These are phyloP conservation scores for Cladophialophora immunda DNA, from an alignment of 2,329 filamentous ascomycete species.

Conservation along the genomic window DNA sequence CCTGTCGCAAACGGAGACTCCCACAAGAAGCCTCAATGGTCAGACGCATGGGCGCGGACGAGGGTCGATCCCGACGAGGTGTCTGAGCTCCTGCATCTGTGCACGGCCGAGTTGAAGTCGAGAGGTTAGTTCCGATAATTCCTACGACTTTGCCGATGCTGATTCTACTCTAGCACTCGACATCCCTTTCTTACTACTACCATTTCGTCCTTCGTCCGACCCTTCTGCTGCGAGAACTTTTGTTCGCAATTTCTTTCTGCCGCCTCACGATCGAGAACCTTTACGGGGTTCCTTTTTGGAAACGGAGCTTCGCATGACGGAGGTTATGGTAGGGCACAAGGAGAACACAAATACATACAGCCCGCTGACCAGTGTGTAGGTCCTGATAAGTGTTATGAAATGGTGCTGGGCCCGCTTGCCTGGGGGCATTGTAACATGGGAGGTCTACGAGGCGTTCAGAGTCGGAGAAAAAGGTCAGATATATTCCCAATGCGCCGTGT, in stretches of 20 bases:
- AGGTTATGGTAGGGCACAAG: conserved; percentile 77
- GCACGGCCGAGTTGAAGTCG: conserved; percentile 90
- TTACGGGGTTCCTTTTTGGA: conserved; percentile 74
- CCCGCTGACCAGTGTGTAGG: conserved; percentile 60
- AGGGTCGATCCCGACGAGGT: conserved; percentile 89
- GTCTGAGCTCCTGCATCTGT: conserved; percentile 82
- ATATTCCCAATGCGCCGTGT: conserved; percentile 21
- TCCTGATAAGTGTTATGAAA: conserved; percentile 91
- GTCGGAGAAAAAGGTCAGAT: conserved; percentile 85
- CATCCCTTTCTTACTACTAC: conserved; percentile 89
- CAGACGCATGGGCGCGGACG: conserved; percentile 84
- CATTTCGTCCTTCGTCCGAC: conserved; percentile 92
- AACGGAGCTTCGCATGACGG: conserved; percentile 89
- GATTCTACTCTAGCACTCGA: conserved; percentile 72
- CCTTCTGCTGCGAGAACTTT: conserved; percentile 91
- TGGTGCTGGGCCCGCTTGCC: conserved; percentile 97
- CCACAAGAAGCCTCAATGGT: conserved; percentile 79
- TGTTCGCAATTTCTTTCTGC: conserved; percentile 89
- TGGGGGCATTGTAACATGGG: conserved; percentile 94
- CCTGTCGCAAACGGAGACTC: conserved; percentile 60
- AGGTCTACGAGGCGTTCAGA: conserved; percentile 94
- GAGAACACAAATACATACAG: conserved; percentile 10
- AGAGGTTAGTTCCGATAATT: conserved; percentile 72
- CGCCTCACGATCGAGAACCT: conserved; percentile 66
- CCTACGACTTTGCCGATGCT: conserved; percentile 35